Evolutionary conservation across 352 stramenopile genomes (phyloP).

Genomic region (Phytophthora melonis): DNA sequence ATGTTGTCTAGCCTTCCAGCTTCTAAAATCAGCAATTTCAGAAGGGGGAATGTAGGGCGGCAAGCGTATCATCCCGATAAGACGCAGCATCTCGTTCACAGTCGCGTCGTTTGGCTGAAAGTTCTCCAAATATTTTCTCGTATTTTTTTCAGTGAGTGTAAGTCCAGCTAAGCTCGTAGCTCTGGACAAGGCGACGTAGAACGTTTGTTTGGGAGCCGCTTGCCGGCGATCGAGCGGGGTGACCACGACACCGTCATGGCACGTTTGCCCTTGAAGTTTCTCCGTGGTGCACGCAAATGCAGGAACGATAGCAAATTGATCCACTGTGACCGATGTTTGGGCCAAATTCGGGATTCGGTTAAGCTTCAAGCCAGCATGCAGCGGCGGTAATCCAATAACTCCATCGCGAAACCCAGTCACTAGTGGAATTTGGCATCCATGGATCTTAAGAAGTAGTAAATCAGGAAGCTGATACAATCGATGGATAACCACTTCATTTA

Average conservation of each 20-base stretch:
- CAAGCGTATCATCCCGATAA: background rate
- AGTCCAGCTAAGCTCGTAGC: background rate
- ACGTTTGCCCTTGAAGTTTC: slow-evolving; percentile 42
- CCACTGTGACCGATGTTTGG: slow-evolving; percentile 18
- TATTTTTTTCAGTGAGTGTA: slow-evolving; percentile 1
- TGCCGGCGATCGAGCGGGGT: background rate
- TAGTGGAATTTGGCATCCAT: background rate
- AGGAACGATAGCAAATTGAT: slow-evolving; percentile 33
- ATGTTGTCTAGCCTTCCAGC: slow-evolving; percentile 2
- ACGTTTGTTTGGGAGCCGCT: background rate
- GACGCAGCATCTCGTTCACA: slow-evolving; percentile 2
- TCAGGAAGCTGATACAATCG: too few relatives aligned
- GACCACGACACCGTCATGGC: slow-evolving; percentile 28
- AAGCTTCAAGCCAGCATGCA: background rate
- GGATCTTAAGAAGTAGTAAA: too few relatives aligned
- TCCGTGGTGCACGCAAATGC: slow-evolving; percentile 36
- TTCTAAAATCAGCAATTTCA: background rate
- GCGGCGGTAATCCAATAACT: slow-evolving; percentile 15
- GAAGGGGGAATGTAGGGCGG: background rate
- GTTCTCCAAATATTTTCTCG: background rate
- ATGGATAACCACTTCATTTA: too few relatives aligned
- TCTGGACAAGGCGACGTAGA: too few relatives aligned
- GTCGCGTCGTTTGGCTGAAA: background rate
- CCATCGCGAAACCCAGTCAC: slow-evolving; percentile 12
- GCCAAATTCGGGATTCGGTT: slow-evolving; percentile 6